Evolutionary conservation across 768 basidiomycete species (phyloP), one percentile per base, ranked within the genome.

Genomic region (Cantharellus anzutake): DNA sequence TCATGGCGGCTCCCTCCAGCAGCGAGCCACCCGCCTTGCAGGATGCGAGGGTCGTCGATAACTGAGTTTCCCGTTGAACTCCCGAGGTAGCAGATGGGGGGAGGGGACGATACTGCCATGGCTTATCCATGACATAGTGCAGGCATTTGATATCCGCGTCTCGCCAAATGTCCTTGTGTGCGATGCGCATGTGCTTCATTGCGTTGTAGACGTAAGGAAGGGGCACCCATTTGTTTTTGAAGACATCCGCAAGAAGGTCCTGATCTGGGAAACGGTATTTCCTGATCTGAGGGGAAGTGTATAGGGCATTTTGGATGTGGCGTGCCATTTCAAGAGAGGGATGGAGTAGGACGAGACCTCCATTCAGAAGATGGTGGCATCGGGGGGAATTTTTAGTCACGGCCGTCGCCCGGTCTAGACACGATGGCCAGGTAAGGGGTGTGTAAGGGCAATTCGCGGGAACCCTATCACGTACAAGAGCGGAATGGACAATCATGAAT

Each of bases 391-490:
- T 60, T 0, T 66, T 55, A 2, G 71, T 68, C 59, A 76, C 73
- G 56, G 63, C 60, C 5, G 73, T 72, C 3, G 77, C 80, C 29
- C 76, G 71, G 42, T 72, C 73, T 40, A 73, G 63, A 38, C 79
- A 77, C 4, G 73, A 71, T 3, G 78, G 76, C 59, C 74, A 72
- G 29, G 65, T 63, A 58, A 77, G 68, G 4, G 75, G 70, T 3
- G 84, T 83, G 69, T 90, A 83, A 29, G 86, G 81, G 70, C 94
- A 99, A 66, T 98, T 97, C 61, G 73, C 81, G n/a, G 94, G 92
- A 42, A 80, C 76, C 94, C 94, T 97, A 64, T 52, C 11, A 29
- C 29, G 29, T 48, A 39, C 14, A 48, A 59, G 37, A 2, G 39
- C n/a, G 39, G 42, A n/a, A 52, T 51, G 53, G 55, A n/a, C 38